Conservation (phyloP, 306 rosid genomes). For the Mucuna pruriens region DNA sequence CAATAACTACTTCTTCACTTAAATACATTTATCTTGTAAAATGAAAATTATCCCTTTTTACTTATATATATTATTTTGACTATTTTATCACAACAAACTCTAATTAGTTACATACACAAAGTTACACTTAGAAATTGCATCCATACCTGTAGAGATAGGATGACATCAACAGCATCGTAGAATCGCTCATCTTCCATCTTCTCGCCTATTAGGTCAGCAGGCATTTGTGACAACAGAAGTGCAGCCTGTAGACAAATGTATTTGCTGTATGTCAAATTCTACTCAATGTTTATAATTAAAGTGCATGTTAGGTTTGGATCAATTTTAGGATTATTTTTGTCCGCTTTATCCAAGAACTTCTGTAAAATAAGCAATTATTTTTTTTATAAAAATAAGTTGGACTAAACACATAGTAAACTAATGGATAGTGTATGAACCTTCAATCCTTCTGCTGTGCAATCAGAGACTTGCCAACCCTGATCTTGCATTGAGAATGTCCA, state of each 20-base stretch:
- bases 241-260: constrained; percentile 40
- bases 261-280: background rate
- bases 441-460: constrained; percentile 67
- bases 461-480: constrained; percentile 71
- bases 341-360: background rate
- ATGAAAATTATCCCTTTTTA: too few relatives aligned
- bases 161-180: constrained; percentile 61
- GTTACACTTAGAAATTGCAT: background rate
- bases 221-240: constrained; percentile 61
- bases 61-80: too few relatives aligned
- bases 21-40: too few relatives aligned
- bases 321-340: background rate
- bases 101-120: background rate
- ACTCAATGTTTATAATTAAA: background rate
- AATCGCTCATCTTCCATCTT: constrained; percentile 45
- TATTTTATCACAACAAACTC: too few relatives aligned
- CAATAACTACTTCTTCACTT: too few relatives aligned
- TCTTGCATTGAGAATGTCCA: constrained; percentile 65
- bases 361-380: background rate
- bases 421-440: constrained; percentile 43
- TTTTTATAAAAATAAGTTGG: background rate
- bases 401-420: background rate
- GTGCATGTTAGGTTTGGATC: background rate
- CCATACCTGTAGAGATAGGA: constrained; percentile 54
- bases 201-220: constrained; percentile 43